Conservation (phyloP, 2,329 filamentous ascomycete species). For the Trichoderma afroharzianum region DNA sequence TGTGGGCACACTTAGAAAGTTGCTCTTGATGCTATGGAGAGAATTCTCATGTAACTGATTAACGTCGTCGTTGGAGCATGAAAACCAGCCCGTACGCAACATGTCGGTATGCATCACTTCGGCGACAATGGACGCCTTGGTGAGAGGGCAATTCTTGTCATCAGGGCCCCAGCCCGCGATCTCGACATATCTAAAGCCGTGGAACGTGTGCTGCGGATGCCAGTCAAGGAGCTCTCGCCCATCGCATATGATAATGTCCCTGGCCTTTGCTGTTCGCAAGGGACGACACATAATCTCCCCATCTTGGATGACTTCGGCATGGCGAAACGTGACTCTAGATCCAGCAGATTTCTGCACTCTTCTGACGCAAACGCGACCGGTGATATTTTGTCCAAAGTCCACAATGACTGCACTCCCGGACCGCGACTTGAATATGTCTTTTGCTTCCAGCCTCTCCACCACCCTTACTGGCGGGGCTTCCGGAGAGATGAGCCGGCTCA, state of each 20-base stretch:
- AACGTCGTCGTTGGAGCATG: not conserved
- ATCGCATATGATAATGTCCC: not conserved
- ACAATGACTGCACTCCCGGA: not conserved
- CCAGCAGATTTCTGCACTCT: not conserved
- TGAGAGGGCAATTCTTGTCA: not conserved
- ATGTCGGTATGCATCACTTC: not conserved
- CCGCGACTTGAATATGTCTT: not conserved
- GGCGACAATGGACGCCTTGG: not conserved
- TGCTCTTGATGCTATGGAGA: not conserved
- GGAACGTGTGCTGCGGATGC: not conserved
- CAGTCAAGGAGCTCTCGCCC: not conserved
- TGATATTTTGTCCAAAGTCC: not conserved
- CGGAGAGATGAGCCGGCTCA: not conserved
- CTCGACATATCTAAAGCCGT: not conserved
- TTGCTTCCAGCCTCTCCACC: not conserved
- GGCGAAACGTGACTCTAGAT: not conserved
- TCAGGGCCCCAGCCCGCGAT: not conserved
- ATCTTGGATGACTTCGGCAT: not conserved
- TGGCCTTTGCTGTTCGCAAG: not conserved
- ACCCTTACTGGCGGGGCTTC: not conserved
- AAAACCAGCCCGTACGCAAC: not conserved
- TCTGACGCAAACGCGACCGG: not conserved
- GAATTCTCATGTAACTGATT: not conserved
- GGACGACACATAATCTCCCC: not conserved
- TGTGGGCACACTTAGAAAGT: not conserved